Conservation (phyloP, 208 protist genomes). For the Herpetomonas muscarum region DNA sequence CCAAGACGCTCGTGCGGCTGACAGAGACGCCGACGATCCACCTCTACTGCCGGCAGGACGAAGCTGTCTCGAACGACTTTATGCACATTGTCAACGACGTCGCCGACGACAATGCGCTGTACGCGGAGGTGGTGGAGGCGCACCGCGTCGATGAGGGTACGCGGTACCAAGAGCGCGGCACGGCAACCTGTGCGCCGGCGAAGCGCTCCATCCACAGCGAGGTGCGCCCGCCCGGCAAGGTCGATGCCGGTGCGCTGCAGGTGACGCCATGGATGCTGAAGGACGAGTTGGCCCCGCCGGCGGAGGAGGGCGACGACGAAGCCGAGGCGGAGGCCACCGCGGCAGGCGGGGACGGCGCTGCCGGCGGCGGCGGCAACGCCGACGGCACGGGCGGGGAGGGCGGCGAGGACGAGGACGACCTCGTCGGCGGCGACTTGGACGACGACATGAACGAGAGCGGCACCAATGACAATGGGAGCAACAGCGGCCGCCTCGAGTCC, state of each 20-base stretch:
- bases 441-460: slow-evolving; percentile 24
- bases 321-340: slow-evolving; percentile 21
- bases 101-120: slow-evolving; percentile 40
- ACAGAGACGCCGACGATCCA: slow-evolving; percentile 85
- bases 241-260: slow-evolving; percentile 54
- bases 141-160: slow-evolving; percentile 71
- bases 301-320: slow-evolving; percentile 47
- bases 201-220: slow-evolving; percentile 86
- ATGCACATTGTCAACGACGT: slow-evolving; percentile 37
- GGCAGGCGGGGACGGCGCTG: slow-evolving; percentile 9
- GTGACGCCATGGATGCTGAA: slow-evolving; percentile 90
- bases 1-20: slow-evolving; percentile 62
- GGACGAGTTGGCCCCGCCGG: slow-evolving; percentile 57
- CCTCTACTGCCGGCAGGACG: slow-evolving; percentile 84
- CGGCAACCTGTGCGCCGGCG: slow-evolving; percentile 72
- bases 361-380: slow-evolving; percentile 5
- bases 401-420: slow-evolving; percentile 44
- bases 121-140: slow-evolving; percentile 44
- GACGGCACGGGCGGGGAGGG: slow-evolving; percentile 14
- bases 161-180: slow-evolving; percentile 69
- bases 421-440: slow-evolving; percentile 21
- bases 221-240: slow-evolving; percentile 56
- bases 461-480: not conserved
- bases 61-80: slow-evolving; percentile 68
- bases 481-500: not conserved